These are phyloP conservation scores for Auriculariales sp. DNA, from an alignment of 768 basidiomycete species.

Conservation along the genomic window DNA sequence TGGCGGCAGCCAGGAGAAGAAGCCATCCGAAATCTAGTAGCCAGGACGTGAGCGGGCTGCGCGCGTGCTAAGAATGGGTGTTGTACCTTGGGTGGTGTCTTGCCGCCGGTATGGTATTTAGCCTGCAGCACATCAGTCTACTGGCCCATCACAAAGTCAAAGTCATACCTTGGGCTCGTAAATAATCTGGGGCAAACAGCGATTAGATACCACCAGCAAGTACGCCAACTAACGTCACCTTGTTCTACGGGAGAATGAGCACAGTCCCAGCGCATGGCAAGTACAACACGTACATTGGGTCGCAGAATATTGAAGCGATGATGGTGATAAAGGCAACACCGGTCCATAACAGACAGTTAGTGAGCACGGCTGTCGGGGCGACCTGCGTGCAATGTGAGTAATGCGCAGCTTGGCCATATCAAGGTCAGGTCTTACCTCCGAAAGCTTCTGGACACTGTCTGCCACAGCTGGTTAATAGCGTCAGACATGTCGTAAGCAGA, in stretches of 20 bases:
- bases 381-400: too few species aligned
- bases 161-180: slow-evolving; percentile 70
- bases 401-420: too few species aligned
- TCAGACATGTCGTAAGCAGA: too few species aligned
- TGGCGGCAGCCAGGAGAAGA: slow-evolving; percentile 85
- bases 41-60: slow-evolving; percentile 11
- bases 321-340: slow-evolving; percentile 32
- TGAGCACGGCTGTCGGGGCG: not conserved
- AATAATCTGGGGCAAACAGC: slow-evolving; percentile 51
- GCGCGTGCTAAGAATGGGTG: not conserved
- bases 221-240: too few species aligned
- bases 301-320: slow-evolving; percentile 70
- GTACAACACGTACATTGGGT: slow-evolving; percentile 70
- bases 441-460: too few species aligned
- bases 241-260: too few species aligned
- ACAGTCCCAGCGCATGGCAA: not conserved
- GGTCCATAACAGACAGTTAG: not conserved
- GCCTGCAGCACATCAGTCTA: slow-evolving; percentile 15
- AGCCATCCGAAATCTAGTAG: slow-evolving; percentile 53
- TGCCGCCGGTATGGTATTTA: slow-evolving; percentile 72
- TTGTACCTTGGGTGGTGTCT: slow-evolving; percentile 39
- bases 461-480: too few species aligned
- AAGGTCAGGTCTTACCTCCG: too few species aligned
- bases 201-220: too few species aligned
- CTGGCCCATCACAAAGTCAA: slow-evolving; percentile 1